Evolutionary conservation across 2,329 filamentous ascomycete genomes (phyloP).

Genomic region (Tricladium varicosporioides): DNA sequence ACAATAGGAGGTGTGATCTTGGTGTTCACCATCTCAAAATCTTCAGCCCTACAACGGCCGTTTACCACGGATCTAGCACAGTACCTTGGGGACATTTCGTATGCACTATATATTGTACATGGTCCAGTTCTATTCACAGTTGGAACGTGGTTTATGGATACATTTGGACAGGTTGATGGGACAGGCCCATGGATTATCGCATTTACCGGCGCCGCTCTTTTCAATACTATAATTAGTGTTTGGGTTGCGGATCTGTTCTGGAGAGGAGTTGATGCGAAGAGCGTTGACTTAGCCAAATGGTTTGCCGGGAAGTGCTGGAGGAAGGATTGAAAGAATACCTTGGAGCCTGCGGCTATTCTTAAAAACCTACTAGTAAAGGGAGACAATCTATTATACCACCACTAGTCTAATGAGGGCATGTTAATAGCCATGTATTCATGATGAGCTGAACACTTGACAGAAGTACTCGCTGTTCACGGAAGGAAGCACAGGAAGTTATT

Average conservation of each 20-base stretch:
- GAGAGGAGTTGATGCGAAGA: not conserved
- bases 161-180: not conserved
- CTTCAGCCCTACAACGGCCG: not conserved
- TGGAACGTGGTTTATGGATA: not conserved
- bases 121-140: not conserved
- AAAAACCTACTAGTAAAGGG: not conserved
- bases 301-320: not conserved
- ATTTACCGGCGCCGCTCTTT: not conserved
- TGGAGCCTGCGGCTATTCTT: not conserved
- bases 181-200: not conserved
- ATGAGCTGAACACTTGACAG: no score
- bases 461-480: no score
- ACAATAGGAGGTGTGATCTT: not conserved
- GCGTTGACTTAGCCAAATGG: not conserved
- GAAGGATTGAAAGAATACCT: not conserved
- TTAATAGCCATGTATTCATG: no score
- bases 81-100: conserved; percentile 8
- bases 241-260: not conserved
- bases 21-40: not conserved
- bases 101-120: not conserved
- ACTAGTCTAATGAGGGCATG: no score
- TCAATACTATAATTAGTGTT: not conserved
- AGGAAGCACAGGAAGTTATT: no score
- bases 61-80: not conserved
- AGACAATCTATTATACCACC: no score